Percentiles rank a stretch among this genome's conserved stretches.
These are phyloP conservation scores for Diospyros kaki DNA, from an alignment of 148 eudicot genomes.

Conservation along the genomic window DNA sequence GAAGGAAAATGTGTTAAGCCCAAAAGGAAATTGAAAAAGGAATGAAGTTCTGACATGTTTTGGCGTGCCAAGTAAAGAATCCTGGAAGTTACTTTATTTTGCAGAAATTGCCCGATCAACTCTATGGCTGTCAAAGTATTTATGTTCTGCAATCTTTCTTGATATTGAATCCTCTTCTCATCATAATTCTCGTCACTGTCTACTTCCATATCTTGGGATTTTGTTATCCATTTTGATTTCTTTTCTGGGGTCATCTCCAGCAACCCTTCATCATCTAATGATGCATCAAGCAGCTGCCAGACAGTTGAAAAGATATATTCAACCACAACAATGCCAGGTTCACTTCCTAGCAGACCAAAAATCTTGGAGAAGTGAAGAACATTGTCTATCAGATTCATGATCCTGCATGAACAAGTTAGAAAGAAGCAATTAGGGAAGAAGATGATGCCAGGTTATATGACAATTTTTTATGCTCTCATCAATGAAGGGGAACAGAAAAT, in stretches of 20 bases:
- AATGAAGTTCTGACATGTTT: conserved; percentile 39
- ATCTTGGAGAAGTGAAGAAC: conserved; percentile 43
- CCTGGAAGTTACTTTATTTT: conserved; percentile 32
- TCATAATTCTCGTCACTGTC: conserved; percentile 26
- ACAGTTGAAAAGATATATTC: conserved; percentile 39
- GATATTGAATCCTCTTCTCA: conserved; percentile 34
- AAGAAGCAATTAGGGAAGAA: background rate
- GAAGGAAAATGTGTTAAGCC: background rate
- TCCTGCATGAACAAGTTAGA: conserved; percentile 31
- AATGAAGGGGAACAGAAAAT: background rate
- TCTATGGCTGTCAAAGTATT: conserved; percentile 46
- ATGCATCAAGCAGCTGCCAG: conserved; percentile 52
- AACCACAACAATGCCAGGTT: conserved; percentile 42
- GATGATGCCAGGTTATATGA: background rate
- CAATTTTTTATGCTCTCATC: background rate
- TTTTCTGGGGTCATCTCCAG: conserved; percentile 48
- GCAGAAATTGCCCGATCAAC: conserved; percentile 36
- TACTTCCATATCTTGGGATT: conserved; percentile 30
- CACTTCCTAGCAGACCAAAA: conserved; percentile 33
- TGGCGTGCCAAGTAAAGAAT: conserved; percentile 38
- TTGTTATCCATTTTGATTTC: conserved; percentile 32
- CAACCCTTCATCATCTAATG: conserved; percentile 57
- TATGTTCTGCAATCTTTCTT: conserved; percentile 30
- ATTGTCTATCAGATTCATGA: conserved; percentile 40
- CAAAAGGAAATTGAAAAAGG: background rate